phyloP scores from a whole-genome alignment of 2,329 filamentous ascomycete species.

The Dactylellina leptospora region DNA sequence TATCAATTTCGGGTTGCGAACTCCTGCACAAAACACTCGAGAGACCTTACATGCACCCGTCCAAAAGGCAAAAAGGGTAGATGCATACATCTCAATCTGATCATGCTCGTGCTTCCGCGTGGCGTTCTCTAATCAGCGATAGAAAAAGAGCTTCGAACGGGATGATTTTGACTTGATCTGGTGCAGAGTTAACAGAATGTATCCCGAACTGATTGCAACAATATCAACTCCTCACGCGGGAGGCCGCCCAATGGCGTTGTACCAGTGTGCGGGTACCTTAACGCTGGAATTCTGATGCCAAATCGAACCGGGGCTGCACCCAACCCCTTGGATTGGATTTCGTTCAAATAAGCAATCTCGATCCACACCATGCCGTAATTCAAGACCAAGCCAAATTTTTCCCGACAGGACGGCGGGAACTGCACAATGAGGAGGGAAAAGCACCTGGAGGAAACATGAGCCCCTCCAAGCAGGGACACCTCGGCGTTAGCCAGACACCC shows the following conservation, averaged over 20 bases:
- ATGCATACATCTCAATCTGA: conserved; percentile 16
- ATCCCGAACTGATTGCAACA: conserved; percentile 33
- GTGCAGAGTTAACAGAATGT: neutral
- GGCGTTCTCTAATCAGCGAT: conserved; percentile 24
- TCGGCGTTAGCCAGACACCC: conserved; percentile 13
- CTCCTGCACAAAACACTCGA: conserved; percentile 8
- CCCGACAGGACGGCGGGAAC: conserved; percentile 10
- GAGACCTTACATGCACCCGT: neutral
- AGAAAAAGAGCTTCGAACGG: neutral
- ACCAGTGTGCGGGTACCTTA: conserved; percentile 38
- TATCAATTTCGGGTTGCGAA: conserved; percentile 16
- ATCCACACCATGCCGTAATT: conserved; percentile 31
- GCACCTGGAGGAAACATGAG: conserved; percentile 10
- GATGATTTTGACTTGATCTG: neutral
- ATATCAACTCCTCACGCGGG: conserved; percentile 45
- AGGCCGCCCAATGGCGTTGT: conserved; percentile 20
- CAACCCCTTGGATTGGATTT: conserved; percentile 39
- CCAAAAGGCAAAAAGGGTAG: neutral
- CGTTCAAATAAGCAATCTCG: conserved; percentile 28
- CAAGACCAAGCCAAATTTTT: conserved; percentile 5
- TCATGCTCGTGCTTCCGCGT: conserved; percentile 41
- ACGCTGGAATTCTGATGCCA: conserved; percentile 18
- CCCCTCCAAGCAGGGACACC: conserved; percentile 22
- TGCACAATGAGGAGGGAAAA: neutral
- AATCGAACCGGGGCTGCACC: conserved; percentile 12